phyloP scores from a whole-genome alignment of 495 filamentous ascomycete species.

The Xylaria curta region DNA sequence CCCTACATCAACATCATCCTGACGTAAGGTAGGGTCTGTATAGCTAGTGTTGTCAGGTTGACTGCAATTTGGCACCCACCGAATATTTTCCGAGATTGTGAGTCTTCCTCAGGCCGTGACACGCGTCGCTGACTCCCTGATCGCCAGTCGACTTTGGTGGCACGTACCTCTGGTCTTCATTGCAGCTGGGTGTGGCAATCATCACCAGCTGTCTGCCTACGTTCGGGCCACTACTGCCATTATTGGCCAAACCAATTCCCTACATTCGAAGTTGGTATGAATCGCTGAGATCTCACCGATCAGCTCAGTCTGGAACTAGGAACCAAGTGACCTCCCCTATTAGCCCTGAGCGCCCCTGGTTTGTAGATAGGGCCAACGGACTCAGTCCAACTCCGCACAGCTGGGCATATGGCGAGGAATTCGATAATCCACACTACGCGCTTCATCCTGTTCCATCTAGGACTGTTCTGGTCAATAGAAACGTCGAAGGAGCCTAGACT shows the following conservation, averaged over 20 bases:
- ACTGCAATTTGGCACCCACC: constrained; percentile 6
- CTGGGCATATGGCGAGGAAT: neutral
- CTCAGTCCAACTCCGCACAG: neutral
- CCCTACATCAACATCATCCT: neutral
- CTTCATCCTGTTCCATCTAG: constrained; percentile 10
- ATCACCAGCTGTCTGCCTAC: constrained; percentile 17
- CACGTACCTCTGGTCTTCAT: neutral
- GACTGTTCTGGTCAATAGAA: neutral
- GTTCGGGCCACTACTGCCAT: neutral
- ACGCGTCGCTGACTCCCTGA: neutral
- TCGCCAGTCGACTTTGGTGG: constrained; percentile 3
- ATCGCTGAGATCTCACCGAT: neutral
- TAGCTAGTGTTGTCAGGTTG: constrained; percentile 16
- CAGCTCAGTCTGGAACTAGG: neutral
- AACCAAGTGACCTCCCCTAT: neutral
- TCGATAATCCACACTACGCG: neutral
- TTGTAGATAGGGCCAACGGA: neutral
- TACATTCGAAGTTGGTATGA: constrained; percentile 1
- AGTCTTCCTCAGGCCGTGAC: neutral
- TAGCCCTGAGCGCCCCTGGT: neutral
- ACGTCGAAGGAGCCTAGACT: neutral
- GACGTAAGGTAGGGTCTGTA: constrained; percentile 6
- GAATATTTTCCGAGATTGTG: neutral
- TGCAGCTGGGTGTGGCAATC: constrained; percentile 17
- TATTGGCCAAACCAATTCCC: neutral